Conservation (phyloP, 2,329 filamentous ascomycete genomes). For the Curvularia hawaiiensis region DNA sequence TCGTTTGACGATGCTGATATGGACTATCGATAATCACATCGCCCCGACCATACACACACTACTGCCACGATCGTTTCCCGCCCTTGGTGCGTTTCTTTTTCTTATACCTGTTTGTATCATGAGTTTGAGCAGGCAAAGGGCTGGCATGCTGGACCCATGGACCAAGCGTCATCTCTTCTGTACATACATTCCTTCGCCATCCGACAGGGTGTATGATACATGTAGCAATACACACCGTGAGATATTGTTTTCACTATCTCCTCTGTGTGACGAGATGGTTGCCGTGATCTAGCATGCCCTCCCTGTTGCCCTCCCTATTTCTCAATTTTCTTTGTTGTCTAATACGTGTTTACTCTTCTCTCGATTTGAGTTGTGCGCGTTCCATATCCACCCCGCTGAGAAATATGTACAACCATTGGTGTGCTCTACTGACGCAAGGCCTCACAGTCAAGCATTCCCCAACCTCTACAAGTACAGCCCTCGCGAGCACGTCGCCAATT, state of each 20-base stretch:
- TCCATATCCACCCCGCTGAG: slow-evolving; percentile 12
- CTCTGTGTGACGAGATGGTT: slow-evolving; percentile 15
- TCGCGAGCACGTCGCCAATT: slow-evolving; percentile 86
- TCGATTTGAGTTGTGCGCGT: slow-evolving; percentile 8
- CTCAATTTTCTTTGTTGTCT: slow-evolving; percentile 3
- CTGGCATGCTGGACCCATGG: slow-evolving; percentile 14
- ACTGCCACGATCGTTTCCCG: slow-evolving; percentile 40
- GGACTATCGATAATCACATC: slow-evolving; percentile 58
- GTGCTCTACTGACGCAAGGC: slow-evolving; percentile 41
- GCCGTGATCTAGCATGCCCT: slow-evolving; percentile 9
- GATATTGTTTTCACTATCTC: slow-evolving; percentile 24
- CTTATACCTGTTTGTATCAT: slow-evolving; percentile 20
- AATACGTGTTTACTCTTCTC: background rate
- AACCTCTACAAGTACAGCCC: slow-evolving; percentile 79
- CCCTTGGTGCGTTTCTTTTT: slow-evolving; percentile 48
- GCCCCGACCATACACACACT: slow-evolving; percentile 29
- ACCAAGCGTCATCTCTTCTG: slow-evolving; percentile 22
- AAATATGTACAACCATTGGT: background rate
- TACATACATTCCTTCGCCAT: slow-evolving; percentile 36
- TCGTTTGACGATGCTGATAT: slow-evolving; percentile 67
- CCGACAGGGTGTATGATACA: slow-evolving; percentile 32
- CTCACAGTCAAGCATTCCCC: slow-evolving; percentile 35
- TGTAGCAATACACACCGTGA: slow-evolving; percentile 40
- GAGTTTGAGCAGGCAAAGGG: slow-evolving; percentile 9
- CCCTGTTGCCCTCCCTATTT: slow-evolving; percentile 1